A percentile compares a stretch with the other conserved stretches of the same genome.
phyloP scores from a whole-genome alignment of 2,329 filamentous ascomycete genomes.

The Alternaria ethzedia region DNA sequence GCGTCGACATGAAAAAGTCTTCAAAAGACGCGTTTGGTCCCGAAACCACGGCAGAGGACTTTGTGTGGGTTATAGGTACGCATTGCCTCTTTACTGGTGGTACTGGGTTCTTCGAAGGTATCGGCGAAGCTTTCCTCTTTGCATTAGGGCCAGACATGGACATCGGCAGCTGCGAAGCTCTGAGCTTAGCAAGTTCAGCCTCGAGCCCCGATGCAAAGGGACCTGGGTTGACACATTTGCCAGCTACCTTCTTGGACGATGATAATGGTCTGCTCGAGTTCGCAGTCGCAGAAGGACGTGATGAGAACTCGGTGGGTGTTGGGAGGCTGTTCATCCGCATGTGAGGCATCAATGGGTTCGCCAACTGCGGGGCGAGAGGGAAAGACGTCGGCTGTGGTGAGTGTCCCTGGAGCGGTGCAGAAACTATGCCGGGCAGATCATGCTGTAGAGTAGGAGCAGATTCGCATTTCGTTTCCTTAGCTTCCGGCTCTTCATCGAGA shows the following conservation, averaged over 20 bases:
- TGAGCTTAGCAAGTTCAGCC: conserved; percentile 5
- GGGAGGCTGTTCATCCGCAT: not conserved
- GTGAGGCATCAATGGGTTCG: not conserved
- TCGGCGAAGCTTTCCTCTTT: conserved; percentile 1
- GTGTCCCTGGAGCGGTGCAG: not conserved
- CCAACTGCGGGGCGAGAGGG: not conserved
- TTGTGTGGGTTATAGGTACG: not conserved
- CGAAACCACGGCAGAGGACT: not conserved
- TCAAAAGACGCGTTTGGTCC: conserved; percentile 1
- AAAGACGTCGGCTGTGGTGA: not conserved
- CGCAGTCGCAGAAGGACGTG: not conserved
- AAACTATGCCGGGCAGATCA: not conserved
- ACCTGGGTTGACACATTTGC: conserved; percentile 7
- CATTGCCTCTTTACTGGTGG: not conserved
- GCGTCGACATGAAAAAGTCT: conserved; percentile 35
- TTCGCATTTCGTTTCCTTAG: not conserved
- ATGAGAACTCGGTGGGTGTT: not conserved
- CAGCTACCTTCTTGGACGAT: conserved; percentile 6
- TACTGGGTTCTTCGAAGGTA: not conserved
- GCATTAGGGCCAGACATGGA: not conserved
- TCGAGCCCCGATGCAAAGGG: conserved; percentile 7
- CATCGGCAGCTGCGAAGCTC: conserved; percentile 7
- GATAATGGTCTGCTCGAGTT: not conserved
- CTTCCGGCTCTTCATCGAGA: conserved; percentile 37
- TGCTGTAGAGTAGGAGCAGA: not conserved